Evolutionary conservation across 495 filamentous ascomycete species (phyloP).

Genomic region (Aspergillus egyptiacus): DNA sequence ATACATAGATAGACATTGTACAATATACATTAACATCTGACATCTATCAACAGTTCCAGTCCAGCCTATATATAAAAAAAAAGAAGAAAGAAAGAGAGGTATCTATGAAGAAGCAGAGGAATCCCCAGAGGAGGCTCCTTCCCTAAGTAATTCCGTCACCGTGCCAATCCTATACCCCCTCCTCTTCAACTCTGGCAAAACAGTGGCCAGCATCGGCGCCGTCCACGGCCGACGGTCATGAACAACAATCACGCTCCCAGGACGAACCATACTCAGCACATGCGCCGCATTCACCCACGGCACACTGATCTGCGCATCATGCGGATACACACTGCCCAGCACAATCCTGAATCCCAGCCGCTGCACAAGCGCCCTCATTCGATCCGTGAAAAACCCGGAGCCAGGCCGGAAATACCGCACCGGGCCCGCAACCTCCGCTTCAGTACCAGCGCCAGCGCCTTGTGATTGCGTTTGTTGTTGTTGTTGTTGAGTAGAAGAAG

Average conservation of each 20-base stretch:
- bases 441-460: not conserved
- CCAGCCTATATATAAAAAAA: not conserved
- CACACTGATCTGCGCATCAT: slow-evolving; percentile 71
- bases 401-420: slow-evolving; percentile 67
- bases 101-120: not conserved
- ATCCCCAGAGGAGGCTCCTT: not conserved
- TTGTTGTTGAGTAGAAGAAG: not conserved
- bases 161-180: slow-evolving; percentile 64
- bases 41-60: too few species aligned
- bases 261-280: slow-evolving; percentile 67
- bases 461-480: too few species aligned
- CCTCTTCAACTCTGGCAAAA: slow-evolving; percentile 61
- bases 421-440: not conserved
- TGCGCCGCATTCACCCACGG: slow-evolving; percentile 68
- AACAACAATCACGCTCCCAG: slow-evolving; percentile 73
- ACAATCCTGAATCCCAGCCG: slow-evolving; percentile 59
- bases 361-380: slow-evolving; percentile 53
- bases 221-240: slow-evolving; percentile 81
- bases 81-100: not conserved
- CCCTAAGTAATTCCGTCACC: slow-evolving; percentile 55
- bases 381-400: slow-evolving; percentile 67
- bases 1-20: slow-evolving; percentile 9
- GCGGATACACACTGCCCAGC: slow-evolving; percentile 77
- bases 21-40: slow-evolving; percentile 5
- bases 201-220: slow-evolving; percentile 61